Evolutionary conservation across 2,329 filamentous ascomycete genomes (phyloP), one percentile per base, ranked within the genome.

Genomic region (Claviceps purpurea): DNA sequence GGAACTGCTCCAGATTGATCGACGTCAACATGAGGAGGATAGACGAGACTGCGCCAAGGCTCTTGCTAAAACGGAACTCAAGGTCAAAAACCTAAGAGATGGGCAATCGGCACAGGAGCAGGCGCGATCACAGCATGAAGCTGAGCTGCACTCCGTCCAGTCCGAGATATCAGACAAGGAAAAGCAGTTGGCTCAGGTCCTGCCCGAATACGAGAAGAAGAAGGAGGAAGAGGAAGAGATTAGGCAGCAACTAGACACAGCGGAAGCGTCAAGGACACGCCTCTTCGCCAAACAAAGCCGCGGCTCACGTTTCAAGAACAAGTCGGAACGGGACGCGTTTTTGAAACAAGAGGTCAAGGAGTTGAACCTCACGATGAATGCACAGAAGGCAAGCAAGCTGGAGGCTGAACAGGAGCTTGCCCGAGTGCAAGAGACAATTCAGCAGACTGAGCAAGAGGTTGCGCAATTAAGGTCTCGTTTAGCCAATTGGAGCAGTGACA

Each of bases 261-360:
- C 85, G 0, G 86, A 94, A 61, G 84, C 84, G 7, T 77, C 79
- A 5, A 78, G 87, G 43, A 82, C 86, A 57, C 83, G 90, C 40
- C 77, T 98, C 7, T 88, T 95, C 63, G 87, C 87, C 49, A 98
- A 98, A 67, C 91, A 98, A 68, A 89, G 85, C 44, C 84, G 91
- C 46, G 89, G 86, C 58, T 85, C 86, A 18, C 85, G 89, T 56
- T 98, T 95, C 68, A 85, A 78, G 62, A 94, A 82, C 65, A 95
- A 95, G 71, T 78, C 80, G 8, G 89, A 97, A 64, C 84, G 94
- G 44, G 91, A 98, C 65, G 78, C 81, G 39, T 96, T 81, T 75
- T 73, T 98, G 49, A 81, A 81, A 55, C 77, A 81, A 56, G 86
- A 96, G 67, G 87, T 97, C 52, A 76, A 86, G 45, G 86, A 94